Evolutionary conservation across 257 asterid genomes (phyloP), one percentile per base, ranked within the genome.

Genomic region (Perilla frutescens): DNA sequence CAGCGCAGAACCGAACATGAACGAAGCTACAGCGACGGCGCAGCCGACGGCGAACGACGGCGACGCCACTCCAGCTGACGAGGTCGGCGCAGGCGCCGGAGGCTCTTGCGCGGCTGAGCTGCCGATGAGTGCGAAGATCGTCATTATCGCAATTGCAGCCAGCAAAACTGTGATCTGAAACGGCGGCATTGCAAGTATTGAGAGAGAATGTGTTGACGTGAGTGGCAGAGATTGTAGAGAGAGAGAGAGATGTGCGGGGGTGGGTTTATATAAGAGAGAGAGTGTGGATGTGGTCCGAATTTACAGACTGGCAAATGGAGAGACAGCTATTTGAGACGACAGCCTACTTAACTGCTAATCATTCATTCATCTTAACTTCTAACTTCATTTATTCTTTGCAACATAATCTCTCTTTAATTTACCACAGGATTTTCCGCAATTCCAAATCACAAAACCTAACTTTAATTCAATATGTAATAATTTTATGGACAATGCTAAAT

Each of bases 41-140:
- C 70, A 75, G 3, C 87, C 83, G 26, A 48, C 79, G 36, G 69
- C 77, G 48, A 83, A 55, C 44, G 87, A 85, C 59, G 88, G 90
- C 0, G 77, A 78, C 11, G 72, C 48, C 6, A 78, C 41, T 7
- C 80, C 87, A 11, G 81, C 89, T 3, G 86, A 49, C 5, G 93
- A 85, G 0, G 79, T 62, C 41, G 91, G 87, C 5, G 84, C 84
- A 0, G 91, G 92, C 2, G 87, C 87, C 0, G 78, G 81, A 14
- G 75, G 53, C 48, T 76, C 81, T 74, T 20, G 84, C 68, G 92
- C 92, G 14, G 56, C 71, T 31, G 84, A 61, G 59, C 61, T 76
- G 39, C 84, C 87, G 34, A 83, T 58, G 77, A 81, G 75, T 39
- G 81, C 77, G 80, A 75, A 76, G 26, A 79, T 63, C 0, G 79